A percentile compares a stretch with the other conserved stretches of the same genome.
These are phyloP conservation scores for Rhazya stricta DNA, from an alignment of 257 asterid species.

Conservation along the genomic window DNA sequence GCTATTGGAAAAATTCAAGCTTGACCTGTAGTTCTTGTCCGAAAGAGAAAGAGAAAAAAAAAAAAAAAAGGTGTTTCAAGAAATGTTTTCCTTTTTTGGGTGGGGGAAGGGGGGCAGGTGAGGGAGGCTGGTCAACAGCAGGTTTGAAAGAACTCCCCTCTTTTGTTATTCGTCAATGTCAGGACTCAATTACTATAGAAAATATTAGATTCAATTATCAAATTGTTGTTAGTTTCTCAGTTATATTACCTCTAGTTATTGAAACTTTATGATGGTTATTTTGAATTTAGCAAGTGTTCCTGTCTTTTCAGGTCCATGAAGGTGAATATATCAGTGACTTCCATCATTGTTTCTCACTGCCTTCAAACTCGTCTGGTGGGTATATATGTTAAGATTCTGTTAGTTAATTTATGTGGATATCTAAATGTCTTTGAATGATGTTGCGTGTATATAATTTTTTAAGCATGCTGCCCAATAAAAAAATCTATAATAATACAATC, in stretches of 20 bases:
- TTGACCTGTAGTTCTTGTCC: background rate
- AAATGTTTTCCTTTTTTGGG: background rate
- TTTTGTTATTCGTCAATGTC: background rate
- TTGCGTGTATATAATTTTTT: background rate
- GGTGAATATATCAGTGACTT: conserved; percentile 80
- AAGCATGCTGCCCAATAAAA: background rate
- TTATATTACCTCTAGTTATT: background rate
- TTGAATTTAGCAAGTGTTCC: background rate
- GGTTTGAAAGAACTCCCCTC: background rate
- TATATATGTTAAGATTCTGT: conserved; percentile 11
- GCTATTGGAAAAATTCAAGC: background rate
- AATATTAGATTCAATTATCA: background rate
- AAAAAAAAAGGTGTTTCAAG: background rate
- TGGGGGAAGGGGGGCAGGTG: background rate
- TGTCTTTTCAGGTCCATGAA: conserved; percentile 53
- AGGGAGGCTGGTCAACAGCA: background rate
- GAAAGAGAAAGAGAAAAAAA: too few relatives aligned
- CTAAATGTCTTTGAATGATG: background rate
- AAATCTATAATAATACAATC: background rate
- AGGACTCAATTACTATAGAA: background rate
- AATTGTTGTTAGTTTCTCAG: background rate
- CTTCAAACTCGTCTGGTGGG: conserved; percentile 77
- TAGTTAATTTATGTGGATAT: background rate
- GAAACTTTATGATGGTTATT: background rate
- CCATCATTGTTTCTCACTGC: conserved; percentile 83